A percentile compares a stretch with the other conserved stretches of the same genome.
Evolutionary conservation across 768 basidiomycete species (phyloP).

Genomic region (Psilocybe cubensis): DNA sequence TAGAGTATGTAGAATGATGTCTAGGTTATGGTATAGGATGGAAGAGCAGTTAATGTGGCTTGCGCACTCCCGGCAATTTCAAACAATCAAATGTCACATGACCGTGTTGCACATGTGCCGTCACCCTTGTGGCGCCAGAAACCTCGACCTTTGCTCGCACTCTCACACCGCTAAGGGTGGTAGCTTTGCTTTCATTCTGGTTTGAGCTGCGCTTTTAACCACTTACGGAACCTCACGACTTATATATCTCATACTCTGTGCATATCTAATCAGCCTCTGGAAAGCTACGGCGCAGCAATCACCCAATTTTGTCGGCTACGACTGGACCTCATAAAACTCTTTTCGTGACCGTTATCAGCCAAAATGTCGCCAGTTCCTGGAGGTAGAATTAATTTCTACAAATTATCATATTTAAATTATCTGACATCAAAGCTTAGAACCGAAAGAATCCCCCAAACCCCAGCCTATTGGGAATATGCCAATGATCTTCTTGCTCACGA

Average conservation of each 20-base stretch:
- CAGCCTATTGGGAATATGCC: constrained; percentile 64
- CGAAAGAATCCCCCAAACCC: constrained; percentile 61
- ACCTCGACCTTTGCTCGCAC: not conserved
- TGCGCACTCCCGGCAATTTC: not conserved
- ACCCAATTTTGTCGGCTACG: no score
- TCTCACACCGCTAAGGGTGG: not conserved
- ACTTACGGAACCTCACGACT: not conserved
- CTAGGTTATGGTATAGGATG: not conserved
- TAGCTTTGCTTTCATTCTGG: not conserved
- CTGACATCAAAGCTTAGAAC: constrained; percentile 42
- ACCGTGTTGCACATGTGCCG: not conserved
- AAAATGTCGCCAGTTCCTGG: constrained; percentile 23
- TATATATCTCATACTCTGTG: not conserved
- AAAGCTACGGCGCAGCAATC: not conserved
- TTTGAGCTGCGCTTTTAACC: constrained; percentile 1
- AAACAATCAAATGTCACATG: not conserved
- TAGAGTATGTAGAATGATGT: not conserved
- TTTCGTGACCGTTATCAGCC: not conserved
- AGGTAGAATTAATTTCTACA: constrained; percentile 8
- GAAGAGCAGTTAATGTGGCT: not conserved
- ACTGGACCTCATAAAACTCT: no score
- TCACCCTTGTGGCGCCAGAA: not conserved
- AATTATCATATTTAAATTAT: not conserved
- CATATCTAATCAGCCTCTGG: not conserved
- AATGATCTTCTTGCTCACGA: constrained; percentile 58